Evolutionary conservation across 2,329 filamentous ascomycete genomes (phyloP).

Genomic region (Polychaeton citri): DNA sequence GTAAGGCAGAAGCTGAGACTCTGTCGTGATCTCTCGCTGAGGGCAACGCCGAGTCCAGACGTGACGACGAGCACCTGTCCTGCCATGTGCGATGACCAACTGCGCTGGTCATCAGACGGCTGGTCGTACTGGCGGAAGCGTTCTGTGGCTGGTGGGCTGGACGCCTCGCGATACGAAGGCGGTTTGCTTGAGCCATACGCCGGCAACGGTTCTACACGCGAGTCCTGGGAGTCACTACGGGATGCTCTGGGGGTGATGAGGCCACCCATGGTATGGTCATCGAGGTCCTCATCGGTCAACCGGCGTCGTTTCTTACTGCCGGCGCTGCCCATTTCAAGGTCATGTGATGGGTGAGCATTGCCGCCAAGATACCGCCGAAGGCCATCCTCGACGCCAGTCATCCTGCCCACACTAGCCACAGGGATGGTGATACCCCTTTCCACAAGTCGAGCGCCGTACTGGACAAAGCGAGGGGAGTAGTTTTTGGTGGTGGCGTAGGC

Average conservation of each 20-base stretch:
- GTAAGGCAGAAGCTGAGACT: conserved; percentile 74
- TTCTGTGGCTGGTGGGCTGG: conserved; percentile 16
- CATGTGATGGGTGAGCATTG: conserved; percentile 36
- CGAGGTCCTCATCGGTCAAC: conserved; percentile 30
- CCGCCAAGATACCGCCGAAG: conserved; percentile 70
- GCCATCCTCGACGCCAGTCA: conserved; percentile 77
- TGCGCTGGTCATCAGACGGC: conserved; percentile 28
- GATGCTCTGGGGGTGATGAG: conserved; percentile 12
- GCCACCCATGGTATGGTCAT: conserved; percentile 31
- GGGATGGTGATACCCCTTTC: conserved; percentile 74
- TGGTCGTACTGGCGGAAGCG: conserved; percentile 10
- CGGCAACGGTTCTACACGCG: conserved; percentile 61
- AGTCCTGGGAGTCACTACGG: conserved; percentile 49
- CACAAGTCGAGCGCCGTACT: conserved; percentile 79
- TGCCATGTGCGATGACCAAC: conserved; percentile 51
- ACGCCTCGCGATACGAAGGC: conserved; percentile 21
- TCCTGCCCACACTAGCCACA: conserved; percentile 68
- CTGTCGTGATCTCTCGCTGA: conserved; percentile 75
- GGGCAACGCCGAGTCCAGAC: conserved; percentile 77
- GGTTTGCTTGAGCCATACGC: conserved; percentile 64
- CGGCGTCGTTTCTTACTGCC: conserved; percentile 29
- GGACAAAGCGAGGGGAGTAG: conserved; percentile 74
- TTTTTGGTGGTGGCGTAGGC: conserved; percentile 82
- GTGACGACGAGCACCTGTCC: conserved; percentile 71
- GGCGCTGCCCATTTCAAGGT: conserved; percentile 31